phyloP scores from a whole-genome alignment of 352 stramenopile species.

The Phytopythium vexans region DNA sequence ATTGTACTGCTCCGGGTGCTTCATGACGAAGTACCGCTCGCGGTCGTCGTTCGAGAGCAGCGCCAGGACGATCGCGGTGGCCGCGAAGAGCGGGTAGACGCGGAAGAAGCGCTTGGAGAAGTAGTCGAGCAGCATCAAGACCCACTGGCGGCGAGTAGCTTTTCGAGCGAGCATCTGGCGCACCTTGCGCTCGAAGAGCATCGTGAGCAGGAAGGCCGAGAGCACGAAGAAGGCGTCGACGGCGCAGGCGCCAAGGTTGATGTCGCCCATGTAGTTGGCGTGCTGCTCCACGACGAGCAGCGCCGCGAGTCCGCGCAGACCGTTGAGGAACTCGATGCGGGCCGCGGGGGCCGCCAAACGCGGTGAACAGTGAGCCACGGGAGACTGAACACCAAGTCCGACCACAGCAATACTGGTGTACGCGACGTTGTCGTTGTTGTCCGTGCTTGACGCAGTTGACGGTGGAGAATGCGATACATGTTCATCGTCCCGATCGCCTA shows the following conservation, averaged over 20 bases:
- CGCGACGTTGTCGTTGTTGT: too few relatives aligned
- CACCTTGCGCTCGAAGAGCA: conserved; percentile 33
- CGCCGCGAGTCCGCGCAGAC: conserved; percentile 32
- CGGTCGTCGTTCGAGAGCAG: conserved; percentile 29
- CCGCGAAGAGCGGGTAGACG: conserved; percentile 53
- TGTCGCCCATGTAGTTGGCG: conserved; percentile 22
- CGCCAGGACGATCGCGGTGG: conserved; percentile 23
- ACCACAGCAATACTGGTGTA: too few relatives aligned
- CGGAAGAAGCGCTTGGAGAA: conserved; percentile 49
- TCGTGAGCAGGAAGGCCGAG: too few relatives aligned
- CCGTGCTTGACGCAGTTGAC: too few relatives aligned
- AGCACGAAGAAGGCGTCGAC: conserved; percentile 49
- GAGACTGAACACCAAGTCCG: too few relatives aligned
- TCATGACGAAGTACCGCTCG: conserved; percentile 22
- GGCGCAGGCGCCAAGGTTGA: conserved; percentile 21
- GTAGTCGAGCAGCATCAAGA: conserved; percentile 29
- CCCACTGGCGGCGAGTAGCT: conserved; percentile 14
- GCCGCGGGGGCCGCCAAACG: conserved; percentile 5
- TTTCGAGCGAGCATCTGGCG: conserved; percentile 16
- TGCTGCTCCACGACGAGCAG: conserved; percentile 29
- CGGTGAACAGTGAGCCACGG: too few relatives aligned
- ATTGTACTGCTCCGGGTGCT: conserved; percentile 17
- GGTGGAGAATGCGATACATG: too few relatives aligned
- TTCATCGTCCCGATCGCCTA: too few relatives aligned
- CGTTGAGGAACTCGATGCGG: conserved; percentile 41